Base-by-base conservation (phyloP, 2,329 filamentous ascomycete genomes). In the Alternaria dauci region DNA sequence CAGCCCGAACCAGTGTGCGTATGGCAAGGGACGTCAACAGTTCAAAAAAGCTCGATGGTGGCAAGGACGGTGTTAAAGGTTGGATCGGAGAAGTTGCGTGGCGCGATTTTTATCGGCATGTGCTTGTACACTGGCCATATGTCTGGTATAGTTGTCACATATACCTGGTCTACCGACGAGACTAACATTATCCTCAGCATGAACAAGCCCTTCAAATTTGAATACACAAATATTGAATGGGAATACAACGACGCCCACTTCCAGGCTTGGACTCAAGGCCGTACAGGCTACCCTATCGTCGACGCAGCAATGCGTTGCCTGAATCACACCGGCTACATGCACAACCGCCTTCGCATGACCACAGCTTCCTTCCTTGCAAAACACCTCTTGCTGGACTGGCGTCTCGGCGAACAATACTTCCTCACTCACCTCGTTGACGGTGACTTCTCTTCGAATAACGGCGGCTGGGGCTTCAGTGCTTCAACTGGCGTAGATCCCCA, bases 71-170 rank as follows among this genome's bases (percentile, higher is more conserved):
- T 1, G 72, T 81, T 7, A 66, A 73, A 20, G 68, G 78, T 5
- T 85, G 83, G 83, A 83, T 85, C 2, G 78, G 80, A 7, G 83
- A 85, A 65, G 78, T 85, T n/a, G 82, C 83, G 2, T 85, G 84
- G 74, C 76, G 83, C 1, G 83, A 85, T 58, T 82, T 84, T 44
- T 85, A 85, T 69, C 71, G 82, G 1, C 83, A 85, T 74, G 91
- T 97, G 3, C 80, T 97, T 5, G 91, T 89, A 0, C 82, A 94
- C 61, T 96, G 92, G 92, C 94, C 94, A 0, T 94, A 93, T 70
- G 83, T 93, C 7, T 92, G 89, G 88, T 88, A 78, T 72, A 84
- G 76, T 16, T 9, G 38, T 8, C 8, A 18, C n/a, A 26, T 41
- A 14, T 5, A 9, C 9, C 16, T n/a, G 20, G 4, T 12, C 8